A percentile compares a stretch with the other conserved stretches of the same genome.
These are phyloP conservation scores for Farysia itapuensis DNA, from an alignment of 1,284 basidiomycete species.

Conservation along the genomic window DNA sequence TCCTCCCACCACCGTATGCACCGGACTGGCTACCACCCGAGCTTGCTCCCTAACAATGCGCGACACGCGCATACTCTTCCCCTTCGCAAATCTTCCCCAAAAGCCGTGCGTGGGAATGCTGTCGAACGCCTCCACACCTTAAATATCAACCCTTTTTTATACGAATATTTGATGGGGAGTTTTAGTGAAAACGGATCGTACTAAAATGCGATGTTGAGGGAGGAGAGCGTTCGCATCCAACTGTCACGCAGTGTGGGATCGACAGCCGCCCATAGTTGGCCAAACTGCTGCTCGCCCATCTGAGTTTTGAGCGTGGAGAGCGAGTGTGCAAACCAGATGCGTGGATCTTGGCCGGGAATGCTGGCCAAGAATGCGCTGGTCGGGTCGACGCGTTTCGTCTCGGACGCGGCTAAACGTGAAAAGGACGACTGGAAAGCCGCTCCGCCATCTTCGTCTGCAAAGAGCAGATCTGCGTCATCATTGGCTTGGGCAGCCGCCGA, in stretches of 20 bases:
- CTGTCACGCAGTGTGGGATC: not conserved
- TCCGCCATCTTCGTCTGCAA: constrained; percentile 79
- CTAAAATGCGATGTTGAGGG: not conserved
- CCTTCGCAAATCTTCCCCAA: too few species aligned
- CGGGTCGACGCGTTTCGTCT: constrained; percentile 7
- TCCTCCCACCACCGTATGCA: too few species aligned
- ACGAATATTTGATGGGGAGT: too few species aligned
- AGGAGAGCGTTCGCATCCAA: constrained; percentile 3
- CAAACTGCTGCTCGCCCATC: not conserved
- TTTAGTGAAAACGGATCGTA: too few species aligned
- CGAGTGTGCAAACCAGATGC: constrained; percentile 8
- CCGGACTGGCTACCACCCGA: too few species aligned
- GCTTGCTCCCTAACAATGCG: too few species aligned
- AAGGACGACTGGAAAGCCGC: constrained; percentile 81
- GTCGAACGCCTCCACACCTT: not conserved
- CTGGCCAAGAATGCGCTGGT: not conserved
- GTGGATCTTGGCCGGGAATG: constrained; percentile 1
- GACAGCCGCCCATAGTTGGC: not conserved
- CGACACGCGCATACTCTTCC: too few species aligned
- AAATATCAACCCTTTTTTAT: too few species aligned
- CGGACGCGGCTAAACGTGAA: constrained; percentile 81
- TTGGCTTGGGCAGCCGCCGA: constrained; percentile 68
- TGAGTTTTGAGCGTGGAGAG: not conserved
- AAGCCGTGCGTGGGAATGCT: too few species aligned
- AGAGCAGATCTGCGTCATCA: constrained; percentile 67